Percentiles rank a stretch among this genome's conserved stretches.
Evolutionary conservation across 1,284 basidiomycete species (phyloP).

Genomic region (Sphaerobolus stellatus): DNA sequence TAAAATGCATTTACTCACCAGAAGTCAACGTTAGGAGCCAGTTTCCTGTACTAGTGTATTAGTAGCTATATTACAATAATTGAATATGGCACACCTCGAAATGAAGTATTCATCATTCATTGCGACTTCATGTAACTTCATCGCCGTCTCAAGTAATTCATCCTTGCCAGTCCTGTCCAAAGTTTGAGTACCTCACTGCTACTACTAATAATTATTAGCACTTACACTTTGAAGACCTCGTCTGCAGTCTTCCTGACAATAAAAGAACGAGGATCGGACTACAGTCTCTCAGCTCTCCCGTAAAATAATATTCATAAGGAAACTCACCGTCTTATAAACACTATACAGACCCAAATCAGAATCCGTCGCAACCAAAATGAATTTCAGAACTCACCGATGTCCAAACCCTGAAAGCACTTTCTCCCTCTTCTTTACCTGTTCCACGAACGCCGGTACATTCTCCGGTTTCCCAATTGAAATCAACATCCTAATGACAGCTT

Average conservation of each 20-base stretch:
- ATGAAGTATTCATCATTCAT: slow-evolving; percentile 87
- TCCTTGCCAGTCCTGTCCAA: slow-evolving; percentile 72
- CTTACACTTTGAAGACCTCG: slow-evolving; percentile 82
- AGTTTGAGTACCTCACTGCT: no score
- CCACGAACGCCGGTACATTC: slow-evolving; percentile 82
- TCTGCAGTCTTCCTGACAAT: slow-evolving; percentile 86
- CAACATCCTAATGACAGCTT: slow-evolving; percentile 88
- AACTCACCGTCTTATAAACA: slow-evolving; percentile 79
- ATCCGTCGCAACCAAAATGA: not conserved
- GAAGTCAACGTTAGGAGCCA: slow-evolving; percentile 83
- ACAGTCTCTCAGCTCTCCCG: not conserved
- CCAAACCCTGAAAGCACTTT: slow-evolving; percentile 86
- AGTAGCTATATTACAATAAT: slow-evolving; percentile 4
- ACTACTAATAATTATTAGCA: slow-evolving; percentile 8
- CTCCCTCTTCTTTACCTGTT: slow-evolving; percentile 81
- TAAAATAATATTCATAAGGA: slow-evolving; percentile 9
- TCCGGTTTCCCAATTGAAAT: slow-evolving; percentile 81
- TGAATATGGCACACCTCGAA: slow-evolving; percentile 41
- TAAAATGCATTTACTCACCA: slow-evolving; percentile 51
- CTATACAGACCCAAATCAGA: slow-evolving; percentile 29
- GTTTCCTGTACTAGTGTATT: slow-evolving; percentile 36
- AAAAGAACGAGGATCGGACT: slow-evolving; percentile 85
- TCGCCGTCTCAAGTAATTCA: slow-evolving; percentile 80
- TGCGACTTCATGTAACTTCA: slow-evolving; percentile 82
- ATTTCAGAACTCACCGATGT: slow-evolving; percentile 55